phyloP scores from a whole-genome alignment of 2,329 filamentous ascomycete species.

The Xylaria sp. region DNA sequence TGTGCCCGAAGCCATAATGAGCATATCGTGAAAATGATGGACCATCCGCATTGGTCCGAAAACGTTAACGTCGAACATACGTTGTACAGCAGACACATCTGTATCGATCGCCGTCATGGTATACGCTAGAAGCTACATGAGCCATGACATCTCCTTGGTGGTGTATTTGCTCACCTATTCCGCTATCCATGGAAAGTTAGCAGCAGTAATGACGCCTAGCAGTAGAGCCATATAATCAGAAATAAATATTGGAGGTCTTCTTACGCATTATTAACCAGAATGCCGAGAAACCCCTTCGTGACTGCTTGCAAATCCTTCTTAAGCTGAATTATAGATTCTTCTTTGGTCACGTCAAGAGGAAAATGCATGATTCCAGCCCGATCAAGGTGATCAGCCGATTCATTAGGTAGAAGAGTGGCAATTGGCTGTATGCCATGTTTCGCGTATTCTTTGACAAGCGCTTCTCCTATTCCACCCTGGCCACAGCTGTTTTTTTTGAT shows the following conservation, averaged over 20 bases:
- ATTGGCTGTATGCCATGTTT: slow-evolving; percentile 12
- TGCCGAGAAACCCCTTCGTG: slow-evolving; percentile 13
- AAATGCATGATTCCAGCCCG: slow-evolving; percentile 22
- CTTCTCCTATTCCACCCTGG: slow-evolving; percentile 30
- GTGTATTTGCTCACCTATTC: neutral
- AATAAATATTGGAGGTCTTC: too few relatives aligned
- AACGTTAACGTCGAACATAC: slow-evolving; percentile 38
- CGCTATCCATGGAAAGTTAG: neutral
- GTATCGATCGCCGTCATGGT: slow-evolving; percentile 39
- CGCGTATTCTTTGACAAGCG: neutral
- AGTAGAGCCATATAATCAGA: too few relatives aligned
- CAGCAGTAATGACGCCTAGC: too few relatives aligned
- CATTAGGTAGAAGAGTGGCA: slow-evolving; percentile 24
- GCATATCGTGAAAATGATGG: slow-evolving; percentile 32
- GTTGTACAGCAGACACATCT: slow-evolving; percentile 23
- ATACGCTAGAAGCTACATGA: slow-evolving; percentile 20
- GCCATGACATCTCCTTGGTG: neutral
- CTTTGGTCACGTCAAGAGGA: slow-evolving; percentile 22
- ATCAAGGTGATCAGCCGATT: slow-evolving; percentile 20
- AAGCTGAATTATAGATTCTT: slow-evolving; percentile 2
- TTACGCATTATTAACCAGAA: slow-evolving; percentile 27
- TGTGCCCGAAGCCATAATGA: slow-evolving; percentile 29
- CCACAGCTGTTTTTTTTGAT: too few relatives aligned
- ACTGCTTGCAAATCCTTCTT: neutral
- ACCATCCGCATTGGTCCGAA: slow-evolving; percentile 40